Conservation (phyloP, 2,329 filamentous ascomycete species). For the Pseudocercospora macadamiae region DNA sequence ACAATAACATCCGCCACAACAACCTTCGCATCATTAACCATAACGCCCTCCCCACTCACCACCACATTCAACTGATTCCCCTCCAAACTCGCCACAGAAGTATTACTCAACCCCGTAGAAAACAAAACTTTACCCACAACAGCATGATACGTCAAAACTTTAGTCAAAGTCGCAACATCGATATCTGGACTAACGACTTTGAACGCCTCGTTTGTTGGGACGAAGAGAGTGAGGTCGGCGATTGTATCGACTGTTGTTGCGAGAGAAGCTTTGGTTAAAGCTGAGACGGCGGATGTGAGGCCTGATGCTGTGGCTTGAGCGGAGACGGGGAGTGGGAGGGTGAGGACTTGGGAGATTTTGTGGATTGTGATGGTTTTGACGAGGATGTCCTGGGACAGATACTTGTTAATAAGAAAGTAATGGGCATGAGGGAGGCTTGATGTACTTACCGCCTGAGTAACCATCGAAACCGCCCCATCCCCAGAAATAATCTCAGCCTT, state of each 20-base stretch:
- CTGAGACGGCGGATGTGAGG: conserved; percentile 20
- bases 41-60: conserved; percentile 41
- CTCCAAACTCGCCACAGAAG: conserved; percentile 9
- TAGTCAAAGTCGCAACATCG: not conserved
- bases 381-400: conserved; percentile 17
- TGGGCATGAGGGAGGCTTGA: not conserved
- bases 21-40: conserved; percentile 40
- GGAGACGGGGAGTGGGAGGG: conserved; percentile 7
- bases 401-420: not conserved
- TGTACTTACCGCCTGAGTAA: conserved; percentile 36
- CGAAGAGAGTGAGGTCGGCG: conserved; percentile 25
- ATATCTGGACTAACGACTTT: not conserved
- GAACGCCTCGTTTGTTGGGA: conserved; percentile 18
- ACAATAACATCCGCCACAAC: conserved; percentile 16
- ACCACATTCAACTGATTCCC: conserved; percentile 32
- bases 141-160: conserved; percentile 11
- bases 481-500: conserved; percentile 42
- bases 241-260: conserved; percentile 13
- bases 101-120: conserved; percentile 18
- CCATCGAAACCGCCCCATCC: conserved; percentile 38
- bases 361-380: conserved; percentile 24
- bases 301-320: conserved; percentile 10
- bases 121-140: conserved; percentile 9
- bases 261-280: conserved; percentile 14
- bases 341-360: conserved; percentile 23